Conservation (phyloP, 768 basidiomycete species). For the Boletellus sp. region DNA sequence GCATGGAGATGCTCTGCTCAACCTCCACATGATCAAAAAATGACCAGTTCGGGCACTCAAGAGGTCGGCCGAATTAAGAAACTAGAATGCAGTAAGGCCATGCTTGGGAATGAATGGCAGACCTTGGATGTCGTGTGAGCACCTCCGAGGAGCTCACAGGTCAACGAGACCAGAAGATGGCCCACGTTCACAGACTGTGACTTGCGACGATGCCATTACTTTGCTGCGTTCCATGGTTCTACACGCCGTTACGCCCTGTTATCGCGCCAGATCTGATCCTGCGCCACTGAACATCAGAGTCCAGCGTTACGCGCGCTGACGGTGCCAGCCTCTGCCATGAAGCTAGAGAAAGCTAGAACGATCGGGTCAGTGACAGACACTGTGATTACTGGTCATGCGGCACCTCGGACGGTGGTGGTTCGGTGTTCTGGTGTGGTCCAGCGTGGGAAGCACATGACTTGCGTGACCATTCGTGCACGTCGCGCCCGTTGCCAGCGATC, state of each 20-base stretch:
- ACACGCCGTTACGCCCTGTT: background rate
- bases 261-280: background rate
- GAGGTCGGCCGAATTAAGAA: too few relatives aligned
- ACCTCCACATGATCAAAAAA: background rate
- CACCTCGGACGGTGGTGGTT: background rate
- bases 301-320: background rate
- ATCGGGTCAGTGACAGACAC: background rate
- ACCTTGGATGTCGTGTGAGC: background rate
- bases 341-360: background rate
- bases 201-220: background rate
- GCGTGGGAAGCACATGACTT: background rate
- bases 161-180: background rate
- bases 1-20: background rate
- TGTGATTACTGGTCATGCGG: background rate
- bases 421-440: too few relatives aligned
- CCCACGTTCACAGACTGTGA: background rate
- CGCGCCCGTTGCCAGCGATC: too few relatives aligned
- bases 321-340: background rate
- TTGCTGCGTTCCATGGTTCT: background rate
- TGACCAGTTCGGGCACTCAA: background rate
- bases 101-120: background rate
- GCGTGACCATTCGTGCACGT: too few relatives aligned
- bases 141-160: background rate
- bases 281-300: too few relatives aligned
- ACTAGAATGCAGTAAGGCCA: background rate